Evolutionary conservation across 768 basidiomycete species (phyloP).

Genomic region (Lanmaoa rubissima): DNA sequence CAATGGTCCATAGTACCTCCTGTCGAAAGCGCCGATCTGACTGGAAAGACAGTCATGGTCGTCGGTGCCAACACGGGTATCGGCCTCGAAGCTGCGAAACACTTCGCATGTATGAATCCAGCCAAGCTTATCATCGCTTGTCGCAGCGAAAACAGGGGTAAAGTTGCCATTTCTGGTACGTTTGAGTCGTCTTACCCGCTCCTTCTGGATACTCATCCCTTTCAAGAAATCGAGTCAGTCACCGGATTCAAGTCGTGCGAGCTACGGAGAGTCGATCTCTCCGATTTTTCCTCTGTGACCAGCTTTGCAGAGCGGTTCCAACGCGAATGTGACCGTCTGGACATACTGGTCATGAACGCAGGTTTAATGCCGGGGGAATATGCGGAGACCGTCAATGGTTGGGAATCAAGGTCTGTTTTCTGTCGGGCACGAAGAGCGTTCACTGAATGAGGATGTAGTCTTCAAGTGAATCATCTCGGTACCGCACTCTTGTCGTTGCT

Average conservation of each 20-base stretch:
- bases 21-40: too few species aligned
- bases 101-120: constrained; percentile 32
- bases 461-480: too few species aligned
- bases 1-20: too few species aligned
- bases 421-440: too few species aligned
- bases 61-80: constrained; percentile 21
- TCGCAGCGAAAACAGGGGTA: constrained; percentile 25
- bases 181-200: neutral
- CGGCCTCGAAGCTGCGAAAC: constrained; percentile 32
- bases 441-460: too few species aligned
- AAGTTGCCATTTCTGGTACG: constrained; percentile 20
- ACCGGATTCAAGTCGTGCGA: constrained; percentile 31
- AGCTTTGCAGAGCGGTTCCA: constrained; percentile 10
- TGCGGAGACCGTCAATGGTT: too few species aligned
- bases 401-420: too few species aligned
- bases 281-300: constrained; percentile 12
- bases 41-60: too few species aligned
- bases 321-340: constrained; percentile 3
- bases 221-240: constrained; percentile 18
- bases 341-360: neutral
- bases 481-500: too few species aligned
- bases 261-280: constrained; percentile 6
- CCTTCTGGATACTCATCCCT: neutral
- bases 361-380: too few species aligned
- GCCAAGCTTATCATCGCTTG: constrained; percentile 27